Evolutionary conservation across 2,329 filamentous ascomycete species (phyloP), one percentile per base, ranked within the genome.

Genomic region (Chrysosporium keratinophilum): DNA sequence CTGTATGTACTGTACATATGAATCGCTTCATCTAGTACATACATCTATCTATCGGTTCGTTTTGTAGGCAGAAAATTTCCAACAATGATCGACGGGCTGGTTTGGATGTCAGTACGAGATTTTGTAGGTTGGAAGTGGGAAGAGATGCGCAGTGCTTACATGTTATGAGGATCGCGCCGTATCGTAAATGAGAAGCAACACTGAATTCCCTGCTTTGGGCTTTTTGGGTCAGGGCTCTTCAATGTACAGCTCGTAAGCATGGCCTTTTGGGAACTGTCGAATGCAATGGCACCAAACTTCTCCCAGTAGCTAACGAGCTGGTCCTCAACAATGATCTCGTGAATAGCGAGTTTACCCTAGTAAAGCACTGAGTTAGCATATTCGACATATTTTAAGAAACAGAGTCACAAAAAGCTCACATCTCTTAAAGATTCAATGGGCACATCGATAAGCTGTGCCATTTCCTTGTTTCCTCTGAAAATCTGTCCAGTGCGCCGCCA

Each of bases 151-250:
- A 17, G 40, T 69, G 73, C 90, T 78, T 74, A 96, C 93, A 98
- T 88, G 66, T 96, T 95, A 70, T 96, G 88, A 57, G 88, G 87
- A 72, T 98, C 93, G 65, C 91, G 83, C 63, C 89, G 82, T 61
- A 98, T 95, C 55, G 91, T 95, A 67, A 98, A 96, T 0, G 91
- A 97, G 71, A 98, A 98, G 69, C 91, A 97, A 69, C 93, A 98
- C 66, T 88, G 85, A 56, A 96, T 84, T 39, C 87, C 82, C 17
- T 85, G 81, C 52, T 85, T 80, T 43, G 81, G 81, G 2, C 84
- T 82, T 56, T 79, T 79, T 49, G 82, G 77, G 58, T 82, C 80
- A 2, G 87, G 90, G 60, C 83, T 90, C 70, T 95, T 95, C 57
- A 98, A 73, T 10, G 87, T 85, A 67, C 93, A 98, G 60, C 87